These are phyloP conservation scores for Aspergillus phoenicis DNA, from an alignment of 2,329 filamentous ascomycete species.

Conservation along the genomic window DNA sequence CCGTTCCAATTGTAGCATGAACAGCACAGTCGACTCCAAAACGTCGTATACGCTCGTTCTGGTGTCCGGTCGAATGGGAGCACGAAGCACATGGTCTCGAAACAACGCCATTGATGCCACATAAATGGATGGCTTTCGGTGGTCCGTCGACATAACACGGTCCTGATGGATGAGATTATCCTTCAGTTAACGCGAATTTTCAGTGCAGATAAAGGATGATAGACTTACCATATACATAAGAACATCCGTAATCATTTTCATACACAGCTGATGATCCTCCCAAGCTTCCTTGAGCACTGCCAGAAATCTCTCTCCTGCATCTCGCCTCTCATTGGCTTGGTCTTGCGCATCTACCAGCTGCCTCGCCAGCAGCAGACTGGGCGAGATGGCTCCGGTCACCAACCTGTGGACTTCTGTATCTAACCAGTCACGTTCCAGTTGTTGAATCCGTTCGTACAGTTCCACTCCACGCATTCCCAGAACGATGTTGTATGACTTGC, in stretches of 20 bases:
- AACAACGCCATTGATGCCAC: constrained; percentile 83
- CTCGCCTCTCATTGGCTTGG: constrained; percentile 73
- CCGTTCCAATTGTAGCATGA: constrained; percentile 90
- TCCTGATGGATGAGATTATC: constrained; percentile 57
- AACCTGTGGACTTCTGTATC: constrained; percentile 69
- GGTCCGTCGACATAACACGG: constrained; percentile 75
- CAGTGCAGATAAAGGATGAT: neutral
- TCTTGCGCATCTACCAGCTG: constrained; percentile 52
- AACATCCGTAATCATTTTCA: constrained; percentile 96
- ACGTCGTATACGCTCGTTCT: constrained; percentile 66
- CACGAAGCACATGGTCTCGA: constrained; percentile 78
- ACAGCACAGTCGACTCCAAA: constrained; percentile 78
- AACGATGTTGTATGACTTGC: constrained; percentile 91
- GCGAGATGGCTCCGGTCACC: constrained; percentile 71
- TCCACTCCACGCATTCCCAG: constrained; percentile 80
- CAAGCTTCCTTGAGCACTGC: constrained; percentile 74
- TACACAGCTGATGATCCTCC: constrained; percentile 86
- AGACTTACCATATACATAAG: constrained; percentile 82
- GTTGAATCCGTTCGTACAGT: constrained; percentile 77
- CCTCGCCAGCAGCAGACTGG: constrained; percentile 63
- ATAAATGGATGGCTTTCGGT: constrained; percentile 76
- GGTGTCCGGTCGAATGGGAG: constrained; percentile 50
- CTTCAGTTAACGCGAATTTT: constrained; percentile 2
- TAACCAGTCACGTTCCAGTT: constrained; percentile 83
- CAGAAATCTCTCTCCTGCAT: constrained; percentile 81